A percentile compares a stretch with the other conserved stretches of the same genome.
phyloP scores from a whole-genome alignment of 2,329 filamentous ascomycete species.

The Plenodomus biglobosus region DNA sequence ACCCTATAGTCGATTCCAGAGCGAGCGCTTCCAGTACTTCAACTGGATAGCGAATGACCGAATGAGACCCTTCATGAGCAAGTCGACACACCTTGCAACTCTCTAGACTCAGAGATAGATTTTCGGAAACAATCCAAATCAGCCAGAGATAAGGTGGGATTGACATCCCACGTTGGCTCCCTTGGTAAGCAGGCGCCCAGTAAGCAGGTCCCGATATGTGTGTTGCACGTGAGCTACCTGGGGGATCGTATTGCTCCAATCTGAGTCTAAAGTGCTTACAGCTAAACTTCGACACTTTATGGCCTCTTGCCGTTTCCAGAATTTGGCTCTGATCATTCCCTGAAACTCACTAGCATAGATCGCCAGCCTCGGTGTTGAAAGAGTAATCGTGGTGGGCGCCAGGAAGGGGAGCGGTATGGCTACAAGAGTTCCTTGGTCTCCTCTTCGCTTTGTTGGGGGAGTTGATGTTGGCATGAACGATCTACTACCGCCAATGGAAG shows the following conservation, averaged over 20 bases:
- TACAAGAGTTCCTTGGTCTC: conserved; percentile 39
- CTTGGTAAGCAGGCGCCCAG: not conserved
- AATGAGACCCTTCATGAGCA: conserved; percentile 33
- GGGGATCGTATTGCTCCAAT: not conserved
- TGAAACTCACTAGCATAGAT: conserved; percentile 31
- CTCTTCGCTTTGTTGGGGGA: conserved; percentile 41
- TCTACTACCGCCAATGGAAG: conserved; percentile 39
- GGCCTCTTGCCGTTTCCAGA: conserved; percentile 36
- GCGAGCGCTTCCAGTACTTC: not conserved
- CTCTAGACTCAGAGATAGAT: conserved; percentile 42
- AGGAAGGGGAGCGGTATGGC: conserved; percentile 37
- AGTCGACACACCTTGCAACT: not conserved
- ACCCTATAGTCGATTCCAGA: conserved; percentile 29
- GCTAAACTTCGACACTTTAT: conserved; percentile 41
- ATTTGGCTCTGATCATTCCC: conserved; percentile 39
- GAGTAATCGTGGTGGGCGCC: conserved; percentile 37
- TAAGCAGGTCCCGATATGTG: not conserved
- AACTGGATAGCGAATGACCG: conserved; percentile 11
- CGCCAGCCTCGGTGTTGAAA: conserved; percentile 33
- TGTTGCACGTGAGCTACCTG: not conserved
- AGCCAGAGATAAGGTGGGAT: conserved; percentile 29
- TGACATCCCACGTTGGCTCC: conserved; percentile 33
- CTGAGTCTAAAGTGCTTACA: conserved; percentile 36
- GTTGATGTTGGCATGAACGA: conserved; percentile 41
- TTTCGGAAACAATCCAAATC: conserved; percentile 29